phyloP scores from a whole-genome alignment of 306 rosid genomes.

The Arachis hypogaea region DNA sequence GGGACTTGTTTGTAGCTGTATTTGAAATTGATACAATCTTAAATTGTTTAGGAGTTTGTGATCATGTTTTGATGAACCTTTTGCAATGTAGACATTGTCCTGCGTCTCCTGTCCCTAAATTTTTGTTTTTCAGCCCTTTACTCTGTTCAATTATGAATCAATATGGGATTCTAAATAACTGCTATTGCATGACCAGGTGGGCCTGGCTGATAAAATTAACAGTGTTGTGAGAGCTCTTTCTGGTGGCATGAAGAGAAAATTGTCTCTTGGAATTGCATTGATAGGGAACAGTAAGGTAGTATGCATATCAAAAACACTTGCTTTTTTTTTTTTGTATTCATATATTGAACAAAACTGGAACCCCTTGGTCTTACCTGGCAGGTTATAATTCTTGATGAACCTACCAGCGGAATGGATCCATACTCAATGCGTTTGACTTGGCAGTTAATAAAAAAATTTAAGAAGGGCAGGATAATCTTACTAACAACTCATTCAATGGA shows the following conservation, averaged over 20 bases:
- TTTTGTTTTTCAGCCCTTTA: background rate
- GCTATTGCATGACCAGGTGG: constrained; percentile 69
- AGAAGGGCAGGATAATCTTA: constrained; percentile 91
- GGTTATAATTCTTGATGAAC: constrained; percentile 96
- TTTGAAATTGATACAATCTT: background rate
- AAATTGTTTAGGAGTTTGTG: no score
- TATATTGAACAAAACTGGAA: constrained; percentile 25
- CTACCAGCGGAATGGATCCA: constrained; percentile 99
- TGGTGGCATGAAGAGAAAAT: constrained; percentile 98
- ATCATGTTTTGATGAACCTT: no score
- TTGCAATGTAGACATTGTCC: constrained; percentile 3
- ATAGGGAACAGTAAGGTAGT: constrained; percentile 91
- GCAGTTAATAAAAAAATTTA: constrained; percentile 91
- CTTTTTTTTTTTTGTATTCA: constrained; percentile 8
- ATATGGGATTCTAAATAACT: constrained; percentile 35
- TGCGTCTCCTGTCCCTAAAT: constrained; percentile 2
- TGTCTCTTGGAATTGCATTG: constrained; percentile 96
- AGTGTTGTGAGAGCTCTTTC: constrained; percentile 78
- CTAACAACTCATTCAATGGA: constrained; percentile 99
- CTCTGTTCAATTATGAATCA: constrained; percentile 16
- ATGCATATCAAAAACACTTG: constrained; percentile 24
- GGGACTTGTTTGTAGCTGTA: background rate
- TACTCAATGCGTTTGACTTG: constrained; percentile 98
- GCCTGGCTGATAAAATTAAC: constrained; percentile 87
- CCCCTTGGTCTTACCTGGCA: constrained; percentile 45